Conservation (phyloP, 768 basidiomycete species). For the Podaxis sp. region DNA sequence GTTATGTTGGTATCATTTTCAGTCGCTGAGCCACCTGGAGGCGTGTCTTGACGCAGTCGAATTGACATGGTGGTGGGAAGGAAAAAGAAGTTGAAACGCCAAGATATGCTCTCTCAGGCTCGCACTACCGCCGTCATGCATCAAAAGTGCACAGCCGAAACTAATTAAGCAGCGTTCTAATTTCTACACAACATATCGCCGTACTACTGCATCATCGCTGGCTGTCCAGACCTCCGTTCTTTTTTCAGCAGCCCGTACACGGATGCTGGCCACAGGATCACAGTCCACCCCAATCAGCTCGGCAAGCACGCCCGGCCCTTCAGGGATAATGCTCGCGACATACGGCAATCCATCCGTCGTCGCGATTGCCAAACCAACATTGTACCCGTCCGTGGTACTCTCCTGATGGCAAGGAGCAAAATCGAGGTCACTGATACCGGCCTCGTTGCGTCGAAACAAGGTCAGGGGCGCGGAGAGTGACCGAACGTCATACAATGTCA, state of each 20-base stretch:
- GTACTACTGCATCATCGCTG: slow-evolving; percentile 55
- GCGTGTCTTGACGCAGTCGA: neutral
- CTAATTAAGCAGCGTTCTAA: neutral
- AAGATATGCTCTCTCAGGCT: neutral
- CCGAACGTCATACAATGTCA: slow-evolving; percentile 57
- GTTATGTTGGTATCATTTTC: neutral
- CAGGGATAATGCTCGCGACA: slow-evolving; percentile 33
- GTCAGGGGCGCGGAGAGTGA: slow-evolving; percentile 38
- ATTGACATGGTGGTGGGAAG: neutral
- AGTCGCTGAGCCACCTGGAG: neutral
- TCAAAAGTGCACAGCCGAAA: neutral
- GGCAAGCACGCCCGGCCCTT: slow-evolving; percentile 33
- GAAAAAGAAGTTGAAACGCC: neutral
- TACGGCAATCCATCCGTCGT: slow-evolving; percentile 64
- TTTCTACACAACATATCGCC: neutral
- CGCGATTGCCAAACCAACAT: slow-evolving; percentile 42
- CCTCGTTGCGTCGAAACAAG: slow-evolving; percentile 45
- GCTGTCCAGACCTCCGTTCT: slow-evolving; percentile 51
- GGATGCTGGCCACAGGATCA: slow-evolving; percentile 51
- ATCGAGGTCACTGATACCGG: slow-evolving; percentile 49
- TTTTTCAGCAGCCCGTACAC: neutral
- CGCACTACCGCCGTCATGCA: too few relatives aligned
- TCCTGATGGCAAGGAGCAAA: slow-evolving; percentile 25
- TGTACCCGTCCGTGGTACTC: neutral
- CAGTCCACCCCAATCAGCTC: slow-evolving; percentile 65